Base-by-base conservation (phyloP, 1,284 basidiomycete genomes). In the Ceratobasidium sp. region DNA sequence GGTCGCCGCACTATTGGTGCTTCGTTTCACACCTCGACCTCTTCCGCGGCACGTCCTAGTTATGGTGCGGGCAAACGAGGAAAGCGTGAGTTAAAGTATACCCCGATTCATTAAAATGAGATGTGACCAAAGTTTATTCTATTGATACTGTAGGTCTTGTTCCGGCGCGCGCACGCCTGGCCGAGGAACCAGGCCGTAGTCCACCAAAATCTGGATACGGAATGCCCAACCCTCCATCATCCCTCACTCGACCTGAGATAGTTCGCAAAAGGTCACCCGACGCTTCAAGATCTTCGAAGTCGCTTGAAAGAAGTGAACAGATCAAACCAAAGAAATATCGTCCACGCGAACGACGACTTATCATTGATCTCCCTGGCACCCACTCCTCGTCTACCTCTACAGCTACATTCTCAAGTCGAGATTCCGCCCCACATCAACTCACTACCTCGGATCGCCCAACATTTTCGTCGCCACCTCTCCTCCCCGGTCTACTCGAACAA, bases 391-490 rank as follows among this genome's bases (percentile, higher is more conserved):
- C n/a, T 3, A 56, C 44, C 33, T 41, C 36, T 41, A 41, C 36
- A 5, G 4, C 36, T 41, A 41, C 36, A 5, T 11, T 41, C 36
- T 41, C 36, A 41, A 41, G 6, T 41, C 67, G 56, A 41, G 66
- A 47, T 17, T 29, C 54, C 24, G 50, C 45, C 22, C 53, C 66
- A 9, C 54, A 57, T 24, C 36, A 41, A 41, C 11, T 11, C 6
- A 6, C 33, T 1, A 36, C 54, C 24, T 5, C 41, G 4, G 17
- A 27, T 1, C 47, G 9, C 6, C 36, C 33, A 6, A 14, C 27
- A 24, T 93, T 93, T 80, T 80, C 86, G 0, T 90, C 91, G 0
- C 90, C 92, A 1, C 91, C 91, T 0, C 84, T 95, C 22, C 83
- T 91, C 76, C 86, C 88, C 0, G 90, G 89, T 1, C 83, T 95